Conservation (phyloP, 2,329 filamentous ascomycete genomes). For the Alternaria triticina region DNA sequence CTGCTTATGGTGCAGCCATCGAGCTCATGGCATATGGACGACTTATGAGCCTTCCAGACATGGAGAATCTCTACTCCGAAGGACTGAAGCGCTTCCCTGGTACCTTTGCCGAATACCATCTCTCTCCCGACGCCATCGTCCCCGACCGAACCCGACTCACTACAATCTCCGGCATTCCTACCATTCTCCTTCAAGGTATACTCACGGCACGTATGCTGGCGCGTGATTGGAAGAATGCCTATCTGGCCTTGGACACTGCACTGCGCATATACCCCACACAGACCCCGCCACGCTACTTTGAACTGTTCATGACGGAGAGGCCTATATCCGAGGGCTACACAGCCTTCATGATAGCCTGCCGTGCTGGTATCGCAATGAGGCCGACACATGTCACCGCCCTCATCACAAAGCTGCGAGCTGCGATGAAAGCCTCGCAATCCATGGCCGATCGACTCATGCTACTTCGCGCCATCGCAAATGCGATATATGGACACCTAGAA, state of each 20-base stretch:
- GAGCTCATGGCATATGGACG: conserved; percentile 55
- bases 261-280: conserved; percentile 55
- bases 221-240: conserved; percentile 56
- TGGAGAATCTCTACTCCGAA: conserved; percentile 55
- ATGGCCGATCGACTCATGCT: conserved; percentile 32
- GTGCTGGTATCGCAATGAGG: conserved; percentile 49
- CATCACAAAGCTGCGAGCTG: conserved; percentile 40
- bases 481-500: conserved; percentile 52
- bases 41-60: conserved; percentile 44
- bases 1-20: conserved; percentile 58
- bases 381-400: conserved; percentile 41
- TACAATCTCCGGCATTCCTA: conserved; percentile 46
- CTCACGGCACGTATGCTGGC: conserved; percentile 54
- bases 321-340: conserved; percentile 56
- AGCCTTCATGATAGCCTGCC: conserved; percentile 57
- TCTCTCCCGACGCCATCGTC: conserved; percentile 55
- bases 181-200: conserved; percentile 56
- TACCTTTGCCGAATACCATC: conserved; percentile 55
- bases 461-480: conserved; percentile 50
- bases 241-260: conserved; percentile 58
- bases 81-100: conserved; percentile 57
- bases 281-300: conserved; percentile 52
- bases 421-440: conserved; percentile 17
- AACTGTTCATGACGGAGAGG: conserved; percentile 54
- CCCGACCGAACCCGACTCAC: conserved; percentile 48